Base-by-base conservation (phyloP, 345 rosid species). In the Cardamine resedifolia region DNA sequence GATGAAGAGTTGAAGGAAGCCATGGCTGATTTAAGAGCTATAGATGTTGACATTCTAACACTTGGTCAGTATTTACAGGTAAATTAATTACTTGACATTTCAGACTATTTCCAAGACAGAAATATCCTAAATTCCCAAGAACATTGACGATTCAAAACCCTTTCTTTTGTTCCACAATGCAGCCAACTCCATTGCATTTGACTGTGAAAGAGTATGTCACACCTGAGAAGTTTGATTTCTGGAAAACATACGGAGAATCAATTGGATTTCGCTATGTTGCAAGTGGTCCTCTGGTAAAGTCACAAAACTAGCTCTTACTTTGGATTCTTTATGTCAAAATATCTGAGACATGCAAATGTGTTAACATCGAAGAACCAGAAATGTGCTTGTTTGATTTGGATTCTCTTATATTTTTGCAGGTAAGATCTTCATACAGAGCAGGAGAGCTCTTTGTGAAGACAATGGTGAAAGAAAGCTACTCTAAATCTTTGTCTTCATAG, bases 21-120 rank as follows among this genome's bases (percentile, higher is more conserved):
- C 19, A 85, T 96, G 88, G 88, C 87, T 74, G 96, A 96, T 82
- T 71, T 96, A 78, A 87, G 98, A 85, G 91, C 97, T 49, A 85
- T 90, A 55, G 87, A 82, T 69, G 98, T 96, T 63, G 97, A 92
- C 70, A 96, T 96, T 71, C 79, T 96, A 73, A 96, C 99, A 51
- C 87, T 92, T 48, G 99, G 99, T 33, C 99, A 96, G 73, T 96
- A 92, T 83, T 78, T 96, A 78, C 99, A 92, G 98, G 99, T 91
- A 79, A 71, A 12, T 0, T 12, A 12, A 27, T 24, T 1, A 51
- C 18, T 41, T 10, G 12, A 7, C 23, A 8, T 52, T 26, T 7
- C 20, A 27, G 20, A 28, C 14, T 4, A 7, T 33, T 36, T 38
- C 41, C 67, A 26, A n/a, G 14, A 14, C 18, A 63, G 76, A 41